Conservation (phyloP, 139 green algal genomes). For the Ostreobium quekettii region DNA sequence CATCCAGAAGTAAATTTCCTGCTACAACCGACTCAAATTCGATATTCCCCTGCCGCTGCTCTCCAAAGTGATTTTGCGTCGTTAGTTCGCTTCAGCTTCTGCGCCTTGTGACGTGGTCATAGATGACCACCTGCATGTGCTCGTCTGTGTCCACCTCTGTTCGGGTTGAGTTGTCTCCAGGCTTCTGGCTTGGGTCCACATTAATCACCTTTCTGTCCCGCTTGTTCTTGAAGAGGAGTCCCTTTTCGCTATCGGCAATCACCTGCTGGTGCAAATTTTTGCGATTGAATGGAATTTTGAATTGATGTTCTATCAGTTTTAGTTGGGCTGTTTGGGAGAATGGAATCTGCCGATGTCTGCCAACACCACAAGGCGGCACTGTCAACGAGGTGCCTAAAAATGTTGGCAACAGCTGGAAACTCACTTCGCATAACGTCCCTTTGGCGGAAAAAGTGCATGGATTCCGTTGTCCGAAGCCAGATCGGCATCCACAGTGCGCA, state of each 20-base stretch:
- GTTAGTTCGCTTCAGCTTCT: too few species aligned
- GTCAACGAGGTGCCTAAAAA: not conserved
- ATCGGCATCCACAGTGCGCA: too few species aligned
- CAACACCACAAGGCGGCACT: too few species aligned
- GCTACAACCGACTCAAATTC: too few species aligned
- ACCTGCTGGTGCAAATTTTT: conserved; percentile 57
- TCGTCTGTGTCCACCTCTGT: conserved; percentile 60
- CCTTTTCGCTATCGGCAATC: conserved; percentile 65
- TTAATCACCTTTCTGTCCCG: conserved; percentile 79
- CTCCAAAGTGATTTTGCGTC: too few species aligned
- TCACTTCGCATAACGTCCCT: too few species aligned
- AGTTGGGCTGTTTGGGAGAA: too few species aligned
- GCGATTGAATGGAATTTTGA: not conserved
- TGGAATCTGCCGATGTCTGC: too few species aligned
- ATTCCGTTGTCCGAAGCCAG: too few species aligned
- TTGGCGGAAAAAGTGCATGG: too few species aligned
- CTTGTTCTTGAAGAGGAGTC: conserved; percentile 86
- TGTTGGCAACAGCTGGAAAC: not conserved
- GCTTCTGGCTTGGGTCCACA: conserved; percentile 52
- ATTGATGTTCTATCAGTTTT: not conserved
- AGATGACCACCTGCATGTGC: conserved; percentile 77
- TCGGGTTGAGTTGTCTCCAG: conserved; percentile 70
- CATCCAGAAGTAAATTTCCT: too few species aligned
- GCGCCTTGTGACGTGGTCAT: conserved; percentile 71
- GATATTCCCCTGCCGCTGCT: too few species aligned